These are phyloP conservation scores for Sesbania bispinosa DNA, from an alignment of 306 rosid genomes.

Conservation along the genomic window DNA sequence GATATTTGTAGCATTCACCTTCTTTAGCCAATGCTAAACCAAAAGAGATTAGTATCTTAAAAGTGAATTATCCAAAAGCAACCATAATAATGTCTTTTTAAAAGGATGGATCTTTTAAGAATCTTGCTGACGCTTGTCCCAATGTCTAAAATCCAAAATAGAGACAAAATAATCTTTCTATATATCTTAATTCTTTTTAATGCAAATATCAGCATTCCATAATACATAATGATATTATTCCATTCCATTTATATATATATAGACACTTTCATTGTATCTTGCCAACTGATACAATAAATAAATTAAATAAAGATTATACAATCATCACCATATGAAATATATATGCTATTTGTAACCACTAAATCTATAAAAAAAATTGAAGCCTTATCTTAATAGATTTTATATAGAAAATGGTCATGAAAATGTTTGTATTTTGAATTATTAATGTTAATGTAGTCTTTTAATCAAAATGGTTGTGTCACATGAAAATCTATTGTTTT, in stretches of 20 bases:
- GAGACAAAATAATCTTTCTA: constrained; percentile 16
- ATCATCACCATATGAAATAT: background rate
- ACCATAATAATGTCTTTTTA: constrained; percentile 22
- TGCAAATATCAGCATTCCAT: background rate
- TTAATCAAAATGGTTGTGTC: background rate
- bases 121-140: constrained; percentile 29
- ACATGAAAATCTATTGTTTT: background rate
- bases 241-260: background rate
- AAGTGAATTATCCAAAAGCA: constrained; percentile 7
- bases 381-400: background rate
- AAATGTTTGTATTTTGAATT: background rate
- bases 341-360: background rate
- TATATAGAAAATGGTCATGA: background rate
- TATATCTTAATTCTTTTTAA: constrained; percentile 7
- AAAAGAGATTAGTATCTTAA: constrained; percentile 19
- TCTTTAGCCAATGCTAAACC: too few species aligned
- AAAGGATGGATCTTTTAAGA: constrained; percentile 23
- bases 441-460: background rate
- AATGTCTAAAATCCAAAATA: constrained; percentile 18
- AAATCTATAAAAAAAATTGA: background rate
- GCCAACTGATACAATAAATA: constrained; percentile 2
- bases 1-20: too few species aligned
- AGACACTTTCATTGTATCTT: background rate
- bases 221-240: background rate
- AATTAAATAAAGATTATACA: background rate